phyloP scores from a whole-genome alignment of 371 early-diverging fungal species.

The Rhizopus microsporus region DNA sequence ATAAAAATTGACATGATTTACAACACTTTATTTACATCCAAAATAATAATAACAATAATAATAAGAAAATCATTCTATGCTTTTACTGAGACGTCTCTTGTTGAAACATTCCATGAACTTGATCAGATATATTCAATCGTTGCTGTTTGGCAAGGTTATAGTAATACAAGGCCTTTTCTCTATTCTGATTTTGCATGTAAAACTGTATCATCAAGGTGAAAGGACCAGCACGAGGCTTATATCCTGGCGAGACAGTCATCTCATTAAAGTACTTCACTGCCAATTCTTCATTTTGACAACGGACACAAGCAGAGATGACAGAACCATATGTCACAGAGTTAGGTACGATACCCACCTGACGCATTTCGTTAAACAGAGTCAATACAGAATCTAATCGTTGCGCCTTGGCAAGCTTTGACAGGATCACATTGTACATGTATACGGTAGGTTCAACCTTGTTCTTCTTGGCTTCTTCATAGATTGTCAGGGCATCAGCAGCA shows the following conservation, averaged over 20 bases:
- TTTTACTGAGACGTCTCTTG: too few relatives aligned
- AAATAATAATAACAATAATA: too few relatives aligned
- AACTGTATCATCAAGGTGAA: constrained; percentile 68
- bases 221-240: constrained; percentile 59
- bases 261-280: constrained; percentile 55
- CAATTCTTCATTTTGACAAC: constrained; percentile 51
- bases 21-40: too few relatives aligned
- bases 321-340: constrained; percentile 64
- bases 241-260: constrained; percentile 57
- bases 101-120: constrained; percentile 9
- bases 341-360: constrained; percentile 44
- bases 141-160: constrained; percentile 44
- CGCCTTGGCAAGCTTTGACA: constrained; percentile 61
- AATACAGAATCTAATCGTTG: constrained; percentile 56
- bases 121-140: constrained; percentile 52
- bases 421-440: constrained; percentile 64
- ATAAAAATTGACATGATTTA: too few relatives aligned
- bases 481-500: constrained; percentile 54
- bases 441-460: constrained; percentile 58
- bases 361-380: constrained; percentile 59
- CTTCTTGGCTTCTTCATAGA: constrained; percentile 57
- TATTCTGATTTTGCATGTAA: constrained; percentile 57
- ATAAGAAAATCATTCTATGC: too few relatives aligned
- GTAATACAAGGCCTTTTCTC: constrained; percentile 55
- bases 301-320: constrained; percentile 61